Percentiles rank a stretch among this genome's conserved stretches.
Conservation (phyloP, 1,284 basidiomycete species). For the Austroboletus niveus region DNA sequence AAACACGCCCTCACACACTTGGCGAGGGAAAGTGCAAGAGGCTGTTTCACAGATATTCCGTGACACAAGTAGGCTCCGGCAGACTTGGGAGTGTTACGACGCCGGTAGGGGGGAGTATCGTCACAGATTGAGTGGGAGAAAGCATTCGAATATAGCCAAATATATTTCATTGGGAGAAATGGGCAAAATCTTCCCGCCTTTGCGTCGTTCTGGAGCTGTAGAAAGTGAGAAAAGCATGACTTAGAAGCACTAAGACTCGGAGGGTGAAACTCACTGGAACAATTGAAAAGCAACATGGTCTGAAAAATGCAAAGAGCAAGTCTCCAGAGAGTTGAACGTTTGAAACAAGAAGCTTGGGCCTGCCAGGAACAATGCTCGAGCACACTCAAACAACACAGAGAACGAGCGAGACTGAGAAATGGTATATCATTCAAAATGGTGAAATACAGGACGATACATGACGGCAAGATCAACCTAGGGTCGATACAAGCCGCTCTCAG, state of each 20-base stretch:
- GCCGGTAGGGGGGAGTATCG: too few species aligned
- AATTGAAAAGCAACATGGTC: slow-evolving; percentile 11
- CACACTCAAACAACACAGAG: too few species aligned
- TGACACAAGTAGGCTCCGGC: slow-evolving; percentile 3
- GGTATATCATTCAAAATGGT: too few species aligned
- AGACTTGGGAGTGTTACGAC: neutral
- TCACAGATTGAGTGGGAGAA: slow-evolving; percentile 9
- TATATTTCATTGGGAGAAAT: slow-evolving; percentile 38
- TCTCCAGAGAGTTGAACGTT: too few species aligned
- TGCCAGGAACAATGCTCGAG: too few species aligned
- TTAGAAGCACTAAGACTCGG: neutral
- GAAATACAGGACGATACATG: too few species aligned
- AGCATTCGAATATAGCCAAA: slow-evolving; percentile 34
- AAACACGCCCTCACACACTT: slow-evolving; percentile 12
- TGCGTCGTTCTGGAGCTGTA: slow-evolving; percentile 18
- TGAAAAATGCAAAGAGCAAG: neutral
- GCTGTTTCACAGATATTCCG: slow-evolving; percentile 9
- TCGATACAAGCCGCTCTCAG: too few species aligned
- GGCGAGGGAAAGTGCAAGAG: slow-evolving; percentile 17
- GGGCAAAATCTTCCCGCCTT: neutral
- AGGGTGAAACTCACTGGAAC: slow-evolving; percentile 4
- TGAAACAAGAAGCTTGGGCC: too few species aligned
- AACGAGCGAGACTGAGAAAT: too few species aligned
- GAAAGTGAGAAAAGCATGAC: neutral
- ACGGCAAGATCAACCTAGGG: too few species aligned